Conservation (phyloP, 192 early-diverging fungal species). For the Lobosporangium transversale region DNA sequence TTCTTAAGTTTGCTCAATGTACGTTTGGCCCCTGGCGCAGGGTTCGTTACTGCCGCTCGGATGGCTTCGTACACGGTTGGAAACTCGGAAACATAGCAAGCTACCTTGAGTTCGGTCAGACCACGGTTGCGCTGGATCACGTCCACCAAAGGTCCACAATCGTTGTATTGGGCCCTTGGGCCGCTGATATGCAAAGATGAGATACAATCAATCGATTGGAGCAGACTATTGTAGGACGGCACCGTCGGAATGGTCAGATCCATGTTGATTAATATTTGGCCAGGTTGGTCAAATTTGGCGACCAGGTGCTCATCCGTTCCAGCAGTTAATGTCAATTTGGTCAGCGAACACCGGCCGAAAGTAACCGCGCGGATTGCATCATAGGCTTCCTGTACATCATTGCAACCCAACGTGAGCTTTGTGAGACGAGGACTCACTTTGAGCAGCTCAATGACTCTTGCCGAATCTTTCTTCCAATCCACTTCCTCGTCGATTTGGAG, state of each 20-base stretch:
- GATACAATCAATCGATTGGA: not conserved
- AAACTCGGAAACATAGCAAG: not conserved
- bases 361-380: not conserved
- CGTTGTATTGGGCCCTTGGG: not conserved
- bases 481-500: not conserved
- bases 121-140: not conserved
- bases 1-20: not conserved
- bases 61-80: not conserved
- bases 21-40: not conserved
- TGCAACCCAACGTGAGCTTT: not conserved
- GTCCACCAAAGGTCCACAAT: not conserved
- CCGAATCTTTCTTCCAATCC: not conserved
- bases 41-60: not conserved
- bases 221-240: not conserved
- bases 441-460: not conserved
- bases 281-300: not conserved
- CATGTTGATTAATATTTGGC: not conserved
- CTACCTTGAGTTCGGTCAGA: not conserved
- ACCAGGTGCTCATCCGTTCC: not conserved
- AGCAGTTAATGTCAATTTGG: not conserved
- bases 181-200: not conserved
- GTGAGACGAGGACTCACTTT: not conserved
- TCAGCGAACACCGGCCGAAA: not conserved
- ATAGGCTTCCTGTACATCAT: not conserved
- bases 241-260: not conserved